A percentile compares a stretch with the other conserved stretches of the same genome.
Conservation (phyloP, 1,284 basidiomycete genomes). For the Ganoderma leucocontextum region DNA sequence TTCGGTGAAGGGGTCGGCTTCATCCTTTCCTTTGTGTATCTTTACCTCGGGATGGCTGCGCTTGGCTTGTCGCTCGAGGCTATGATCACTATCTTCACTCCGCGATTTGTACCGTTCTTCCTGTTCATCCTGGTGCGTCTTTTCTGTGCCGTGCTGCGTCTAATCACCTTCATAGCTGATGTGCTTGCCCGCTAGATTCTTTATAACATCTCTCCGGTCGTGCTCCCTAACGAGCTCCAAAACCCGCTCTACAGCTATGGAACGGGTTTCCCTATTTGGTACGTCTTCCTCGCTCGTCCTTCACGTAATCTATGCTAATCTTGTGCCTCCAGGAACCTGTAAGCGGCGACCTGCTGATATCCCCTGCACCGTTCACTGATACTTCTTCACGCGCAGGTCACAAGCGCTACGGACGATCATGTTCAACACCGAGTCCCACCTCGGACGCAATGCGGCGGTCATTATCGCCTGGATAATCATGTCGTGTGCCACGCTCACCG, state of each 20-base stretch:
- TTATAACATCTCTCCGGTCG: constrained; percentile 52
- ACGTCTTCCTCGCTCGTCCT: constrained; percentile 29
- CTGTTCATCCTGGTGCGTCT: constrained; percentile 42
- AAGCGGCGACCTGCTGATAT: constrained; percentile 10
- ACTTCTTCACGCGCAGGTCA: constrained; percentile 27
- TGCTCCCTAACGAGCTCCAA: constrained; percentile 54
- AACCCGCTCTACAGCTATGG: constrained; percentile 50
- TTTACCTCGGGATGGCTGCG: constrained; percentile 47
- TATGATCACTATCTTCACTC: constrained; percentile 45
- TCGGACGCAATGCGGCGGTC: constrained; percentile 54
- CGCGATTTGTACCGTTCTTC: constrained; percentile 45
- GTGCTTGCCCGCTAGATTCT: constrained; percentile 45
- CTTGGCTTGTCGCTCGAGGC: constrained; percentile 52
- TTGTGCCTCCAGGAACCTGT: constrained; percentile 34
- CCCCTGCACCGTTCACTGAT: not conserved
- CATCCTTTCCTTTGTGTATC: constrained; percentile 51
- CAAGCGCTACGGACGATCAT: constrained; percentile 54
- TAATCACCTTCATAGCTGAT: constrained; percentile 23
- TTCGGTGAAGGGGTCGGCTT: constrained; percentile 52
- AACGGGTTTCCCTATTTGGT: constrained; percentile 56
- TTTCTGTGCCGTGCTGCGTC: too few relatives aligned
- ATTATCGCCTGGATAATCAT: constrained; percentile 54
- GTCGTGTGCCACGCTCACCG: constrained; percentile 47
- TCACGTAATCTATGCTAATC: not conserved
- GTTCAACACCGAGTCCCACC: constrained; percentile 55